Evolutionary conservation across 169 alveolate genomes (phyloP).

Genomic region (Eimeria maxima): DNA sequence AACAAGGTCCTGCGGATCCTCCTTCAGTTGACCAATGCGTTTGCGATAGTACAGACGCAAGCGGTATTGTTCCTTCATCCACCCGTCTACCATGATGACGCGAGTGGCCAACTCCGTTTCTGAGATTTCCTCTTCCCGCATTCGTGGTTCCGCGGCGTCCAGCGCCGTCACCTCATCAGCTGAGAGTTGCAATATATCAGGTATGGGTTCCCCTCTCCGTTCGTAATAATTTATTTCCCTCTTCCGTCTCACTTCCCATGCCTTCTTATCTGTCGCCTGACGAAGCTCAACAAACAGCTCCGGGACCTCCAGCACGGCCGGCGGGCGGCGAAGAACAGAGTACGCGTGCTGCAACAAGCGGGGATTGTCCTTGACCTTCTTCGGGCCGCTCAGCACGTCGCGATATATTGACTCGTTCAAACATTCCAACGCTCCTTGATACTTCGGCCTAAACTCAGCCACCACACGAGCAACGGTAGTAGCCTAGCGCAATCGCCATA

Average conservation of each 20-base stretch:
- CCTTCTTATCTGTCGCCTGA: background rate
- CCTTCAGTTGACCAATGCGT: constrained; percentile 34
- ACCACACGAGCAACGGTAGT: background rate
- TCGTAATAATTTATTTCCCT: background rate
- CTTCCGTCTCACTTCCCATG: constrained; percentile 16
- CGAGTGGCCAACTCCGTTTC: background rate
- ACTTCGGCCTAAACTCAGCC: constrained; percentile 48
- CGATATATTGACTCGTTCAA: constrained; percentile 26
- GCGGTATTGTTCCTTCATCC: constrained; percentile 70
- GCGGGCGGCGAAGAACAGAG: background rate
- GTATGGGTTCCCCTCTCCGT: constrained; percentile 42
- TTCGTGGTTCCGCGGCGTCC: constrained; percentile 45
- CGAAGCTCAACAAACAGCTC: constrained; percentile 57
- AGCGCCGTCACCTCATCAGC: constrained; percentile 54
- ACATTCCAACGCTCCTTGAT: constrained; percentile 56
- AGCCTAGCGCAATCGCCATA: background rate
- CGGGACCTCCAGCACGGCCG: constrained; percentile 4
- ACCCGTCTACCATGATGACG: background rate
- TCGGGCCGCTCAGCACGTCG: constrained; percentile 49
- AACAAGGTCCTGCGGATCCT: constrained; percentile 22
- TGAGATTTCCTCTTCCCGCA: constrained; percentile 49
- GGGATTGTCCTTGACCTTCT: background rate
- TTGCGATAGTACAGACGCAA: constrained; percentile 38
- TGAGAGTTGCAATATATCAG: background rate
- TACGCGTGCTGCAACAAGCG: constrained; percentile 26